Conservation (phyloP, 179 eudicot species). For the Gypsophila paniculata region DNA sequence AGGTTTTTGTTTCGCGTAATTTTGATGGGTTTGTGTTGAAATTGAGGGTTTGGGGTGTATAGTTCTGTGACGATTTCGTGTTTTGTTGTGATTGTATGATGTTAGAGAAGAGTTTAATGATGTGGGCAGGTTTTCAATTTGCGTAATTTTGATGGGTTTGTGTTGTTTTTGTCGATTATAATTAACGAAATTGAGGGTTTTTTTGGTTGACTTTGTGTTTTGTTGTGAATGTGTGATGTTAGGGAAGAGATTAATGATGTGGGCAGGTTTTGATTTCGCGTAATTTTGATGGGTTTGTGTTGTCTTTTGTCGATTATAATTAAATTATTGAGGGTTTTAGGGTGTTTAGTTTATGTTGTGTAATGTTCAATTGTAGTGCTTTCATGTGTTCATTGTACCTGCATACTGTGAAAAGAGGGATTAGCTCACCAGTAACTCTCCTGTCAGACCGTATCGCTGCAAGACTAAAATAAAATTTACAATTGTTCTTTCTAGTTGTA, state of each 20-base stretch:
- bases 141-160: constrained; percentile 20
- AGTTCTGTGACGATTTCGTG: not conserved
- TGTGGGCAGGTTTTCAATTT: not conserved
- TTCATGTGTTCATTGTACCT: not conserved
- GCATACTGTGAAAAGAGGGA: not conserved
- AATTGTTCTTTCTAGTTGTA: not conserved
- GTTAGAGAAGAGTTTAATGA: not conserved
- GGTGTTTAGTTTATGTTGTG: not conserved
- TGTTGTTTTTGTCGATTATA: constrained; percentile 13
- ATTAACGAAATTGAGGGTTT: constrained; percentile 8
- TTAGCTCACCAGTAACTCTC: no score
- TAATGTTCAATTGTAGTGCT: not conserved
- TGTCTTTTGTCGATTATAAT: constrained; percentile 8
- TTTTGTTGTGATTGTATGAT: no score
- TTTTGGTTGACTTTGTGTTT: not conserved
- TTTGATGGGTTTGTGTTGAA: constrained; percentile 22
- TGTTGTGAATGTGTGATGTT: no score
- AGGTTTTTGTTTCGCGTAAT: not conserved
- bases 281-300: constrained; percentile 24
- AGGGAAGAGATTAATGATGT: not conserved
- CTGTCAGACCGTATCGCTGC: no score
- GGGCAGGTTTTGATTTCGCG: not conserved
- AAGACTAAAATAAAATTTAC: no score
- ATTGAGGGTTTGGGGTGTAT: not conserved
- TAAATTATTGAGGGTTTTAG: constrained; percentile 6